These are phyloP conservation scores for Caryopteris hybrid DNA, from an alignment of 305 asterid genomes.

Conservation along the genomic window DNA sequence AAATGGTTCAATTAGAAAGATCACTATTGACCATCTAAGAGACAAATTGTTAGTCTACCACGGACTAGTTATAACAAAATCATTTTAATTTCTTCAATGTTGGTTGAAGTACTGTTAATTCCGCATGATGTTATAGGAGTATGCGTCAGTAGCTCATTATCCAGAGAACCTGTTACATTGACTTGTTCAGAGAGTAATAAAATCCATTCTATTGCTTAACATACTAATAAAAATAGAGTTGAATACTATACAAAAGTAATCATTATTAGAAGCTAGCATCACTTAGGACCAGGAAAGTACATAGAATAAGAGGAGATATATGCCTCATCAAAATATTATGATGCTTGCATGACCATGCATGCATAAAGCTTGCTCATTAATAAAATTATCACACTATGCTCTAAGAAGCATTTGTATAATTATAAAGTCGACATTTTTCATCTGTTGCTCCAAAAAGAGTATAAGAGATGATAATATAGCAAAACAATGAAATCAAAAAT, in stretches of 20 bases:
- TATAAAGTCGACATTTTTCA: too few species aligned
- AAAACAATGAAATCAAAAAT: background rate
- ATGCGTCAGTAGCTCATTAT: background rate
- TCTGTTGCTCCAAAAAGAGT: too few species aligned
- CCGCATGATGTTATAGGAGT: background rate
- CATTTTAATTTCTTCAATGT: background rate
- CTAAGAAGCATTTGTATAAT: too few species aligned
- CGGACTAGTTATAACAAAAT: background rate
- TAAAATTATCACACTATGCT: too few species aligned
- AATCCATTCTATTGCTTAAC: background rate
- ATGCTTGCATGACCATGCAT: background rate
- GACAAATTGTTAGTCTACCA: background rate
- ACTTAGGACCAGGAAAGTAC: background rate
- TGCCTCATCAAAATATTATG: background rate
- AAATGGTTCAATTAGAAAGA: background rate
- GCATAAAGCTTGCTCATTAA: too few species aligned
- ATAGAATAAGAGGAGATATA: background rate
- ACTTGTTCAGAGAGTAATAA: background rate
- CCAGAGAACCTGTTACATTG: background rate
- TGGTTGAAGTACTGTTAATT: background rate
- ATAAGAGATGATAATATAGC: too few species aligned
- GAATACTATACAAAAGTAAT: background rate
- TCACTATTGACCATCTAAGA: background rate
- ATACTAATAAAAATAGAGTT: background rate
- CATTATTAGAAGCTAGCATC: slow-evolving; percentile 9